These are phyloP conservation scores for Lenzites betulinus DNA, from an alignment of 768 basidiomycete species.

Conservation along the genomic window DNA sequence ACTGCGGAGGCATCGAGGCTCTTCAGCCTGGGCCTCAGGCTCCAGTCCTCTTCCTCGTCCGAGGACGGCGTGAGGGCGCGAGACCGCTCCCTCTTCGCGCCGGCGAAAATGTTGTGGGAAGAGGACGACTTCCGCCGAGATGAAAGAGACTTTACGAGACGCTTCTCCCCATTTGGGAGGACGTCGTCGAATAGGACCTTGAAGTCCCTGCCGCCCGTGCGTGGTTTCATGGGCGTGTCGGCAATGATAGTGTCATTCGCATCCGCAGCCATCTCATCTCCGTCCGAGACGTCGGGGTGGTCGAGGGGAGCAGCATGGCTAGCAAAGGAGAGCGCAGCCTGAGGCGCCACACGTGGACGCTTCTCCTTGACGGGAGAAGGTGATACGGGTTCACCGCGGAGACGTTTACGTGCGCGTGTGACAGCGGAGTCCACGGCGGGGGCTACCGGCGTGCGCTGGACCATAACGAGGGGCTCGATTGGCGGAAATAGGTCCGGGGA, in stretches of 20 bases:
- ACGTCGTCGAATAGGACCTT: conserved; percentile 64
- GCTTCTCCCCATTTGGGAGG: conserved; percentile 14
- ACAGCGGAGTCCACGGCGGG: conserved; percentile 45
- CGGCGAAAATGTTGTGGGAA: conserved; percentile 9
- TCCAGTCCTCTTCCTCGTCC: conserved; percentile 28
- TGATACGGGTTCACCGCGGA: conserved; percentile 81
- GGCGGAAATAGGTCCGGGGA: conserved; percentile 47
- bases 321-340: conserved; percentile 42
- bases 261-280: conserved; percentile 28
- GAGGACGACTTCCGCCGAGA: conserved; percentile 8
- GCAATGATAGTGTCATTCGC: conserved; percentile 53
- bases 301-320: conserved; percentile 32
- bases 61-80: conserved; percentile 27
- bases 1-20: conserved; percentile 18
- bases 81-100: conserved; percentile 14
- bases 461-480: conserved; percentile 30
- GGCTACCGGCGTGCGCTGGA: conserved; percentile 13
- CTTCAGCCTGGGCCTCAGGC: conserved; percentile 22
- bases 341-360: conserved; percentile 56
- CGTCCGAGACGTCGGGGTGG: conserved; percentile 41
- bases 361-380: conserved; percentile 82
- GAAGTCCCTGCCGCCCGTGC: conserved; percentile 60
- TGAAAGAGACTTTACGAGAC: conserved; percentile 7
- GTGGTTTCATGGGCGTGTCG: conserved; percentile 71
- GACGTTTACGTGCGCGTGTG: conserved; percentile 73